Conservation (phyloP, 2,329 filamentous ascomycete species). For the Diaporthe australafricana region DNA sequence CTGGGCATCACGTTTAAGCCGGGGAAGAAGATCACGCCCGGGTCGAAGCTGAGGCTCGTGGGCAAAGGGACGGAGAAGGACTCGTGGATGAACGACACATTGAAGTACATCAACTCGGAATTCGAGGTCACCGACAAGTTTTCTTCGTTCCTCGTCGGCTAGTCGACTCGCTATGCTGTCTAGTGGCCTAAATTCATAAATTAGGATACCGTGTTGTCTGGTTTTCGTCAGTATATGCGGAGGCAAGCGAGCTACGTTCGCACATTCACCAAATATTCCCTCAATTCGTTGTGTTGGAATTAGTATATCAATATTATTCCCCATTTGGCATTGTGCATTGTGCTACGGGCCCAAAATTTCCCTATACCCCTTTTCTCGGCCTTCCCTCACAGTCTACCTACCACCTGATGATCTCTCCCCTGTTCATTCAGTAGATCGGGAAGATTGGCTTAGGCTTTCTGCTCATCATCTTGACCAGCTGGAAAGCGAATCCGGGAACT, state of each 20-base stretch:
- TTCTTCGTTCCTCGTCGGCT: constrained; percentile 19
- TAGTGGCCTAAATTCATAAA: background rate
- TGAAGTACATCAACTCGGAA: constrained; percentile 37
- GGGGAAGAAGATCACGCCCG: constrained; percentile 25
- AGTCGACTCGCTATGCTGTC: background rate
- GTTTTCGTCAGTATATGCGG: background rate
- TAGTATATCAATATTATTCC: too few relatives aligned
- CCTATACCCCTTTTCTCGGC: background rate
- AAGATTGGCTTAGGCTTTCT: background rate
- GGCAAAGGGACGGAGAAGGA: constrained; percentile 37
- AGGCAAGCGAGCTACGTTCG: background rate
- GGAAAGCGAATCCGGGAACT: background rate
- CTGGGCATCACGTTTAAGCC: constrained; percentile 38
- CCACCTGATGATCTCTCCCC: background rate
- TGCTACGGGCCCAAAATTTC: background rate
- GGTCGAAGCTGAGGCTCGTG: constrained; percentile 29
- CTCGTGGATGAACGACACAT: constrained; percentile 39
- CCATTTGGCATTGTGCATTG: background rate
- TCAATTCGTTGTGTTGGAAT: background rate
- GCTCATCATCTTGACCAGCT: background rate
- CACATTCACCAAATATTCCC: background rate
- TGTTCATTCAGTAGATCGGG: background rate
- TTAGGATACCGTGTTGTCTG: background rate
- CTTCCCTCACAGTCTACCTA: background rate
- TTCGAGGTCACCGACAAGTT: constrained; percentile 29